Evolutionary conservation across 2,329 filamentous ascomycete species (phyloP).

Genomic region (Exophiala xenobiotica): DNA sequence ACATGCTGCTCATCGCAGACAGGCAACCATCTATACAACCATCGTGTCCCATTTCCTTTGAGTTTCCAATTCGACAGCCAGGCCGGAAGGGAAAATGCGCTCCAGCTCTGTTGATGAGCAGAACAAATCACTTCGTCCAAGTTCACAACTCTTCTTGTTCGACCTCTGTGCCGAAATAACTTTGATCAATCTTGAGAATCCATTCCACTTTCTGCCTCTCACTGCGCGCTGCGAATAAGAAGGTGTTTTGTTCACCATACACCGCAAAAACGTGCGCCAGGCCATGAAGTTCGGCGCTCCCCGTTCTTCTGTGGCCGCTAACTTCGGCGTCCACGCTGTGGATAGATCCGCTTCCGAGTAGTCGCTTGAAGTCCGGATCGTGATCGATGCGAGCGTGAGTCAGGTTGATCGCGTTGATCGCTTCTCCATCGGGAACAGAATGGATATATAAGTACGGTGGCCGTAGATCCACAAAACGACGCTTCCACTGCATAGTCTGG

Average conservation of each 20-base stretch:
- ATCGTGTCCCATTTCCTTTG: no score
- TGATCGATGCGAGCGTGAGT: constrained; percentile 89
- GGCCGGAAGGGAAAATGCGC: no score
- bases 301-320: constrained; percentile 25
- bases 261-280: constrained; percentile 83
- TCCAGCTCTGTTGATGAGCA: no score
- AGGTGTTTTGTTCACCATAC: constrained; percentile 92
- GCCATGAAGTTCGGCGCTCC: constrained; percentile 38
- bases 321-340: constrained; percentile 31
- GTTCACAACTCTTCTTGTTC: constrained; percentile 14
- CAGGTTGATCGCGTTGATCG: constrained; percentile 84
- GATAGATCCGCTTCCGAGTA: constrained; percentile 57
- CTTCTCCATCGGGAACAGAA: constrained; percentile 79
- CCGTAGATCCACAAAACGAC: constrained; percentile 88
- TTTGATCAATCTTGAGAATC: constrained; percentile 93
- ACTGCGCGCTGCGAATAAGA: constrained; percentile 84
- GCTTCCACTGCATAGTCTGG: constrained; percentile 75
- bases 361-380: constrained; percentile 78
- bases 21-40: no score
- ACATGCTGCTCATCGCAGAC: no score
- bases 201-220: constrained; percentile 95
- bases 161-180: constrained; percentile 50
- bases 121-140: no score
- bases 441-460: constrained; percentile 91
- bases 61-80: no score